A percentile compares a stretch with the other conserved stretches of the same genome.
Conservation (phyloP, 306 rosid species). For the Rosa rugosa region DNA sequence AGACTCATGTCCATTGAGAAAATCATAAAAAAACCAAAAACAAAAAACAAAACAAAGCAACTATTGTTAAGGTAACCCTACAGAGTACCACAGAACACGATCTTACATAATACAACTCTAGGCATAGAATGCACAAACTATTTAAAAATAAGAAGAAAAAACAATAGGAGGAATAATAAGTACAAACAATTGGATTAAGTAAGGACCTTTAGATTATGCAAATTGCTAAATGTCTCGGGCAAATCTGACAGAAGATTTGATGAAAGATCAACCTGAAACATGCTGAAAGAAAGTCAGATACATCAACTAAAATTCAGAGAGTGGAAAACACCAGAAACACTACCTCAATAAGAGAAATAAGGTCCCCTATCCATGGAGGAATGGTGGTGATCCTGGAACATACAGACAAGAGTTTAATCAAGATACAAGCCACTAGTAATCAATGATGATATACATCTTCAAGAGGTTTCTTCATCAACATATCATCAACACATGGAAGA, state of each 20-base stretch:
- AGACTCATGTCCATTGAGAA: neutral
- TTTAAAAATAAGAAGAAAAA: neutral
- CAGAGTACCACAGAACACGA: neutral
- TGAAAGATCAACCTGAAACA: constrained; percentile 70
- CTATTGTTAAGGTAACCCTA: neutral
- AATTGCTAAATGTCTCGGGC: constrained; percentile 70
- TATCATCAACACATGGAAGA: neutral
- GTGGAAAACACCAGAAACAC: neutral
- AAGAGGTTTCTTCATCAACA: neutral
- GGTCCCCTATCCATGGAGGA: constrained; percentile 55
- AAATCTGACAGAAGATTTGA: constrained; percentile 71
- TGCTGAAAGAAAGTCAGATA: constrained; percentile 6
- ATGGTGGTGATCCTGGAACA: constrained; percentile 63
- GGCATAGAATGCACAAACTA: no score
- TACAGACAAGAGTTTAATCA: constrained; percentile 1
- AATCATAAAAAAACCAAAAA: no score
- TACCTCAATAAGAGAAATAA: constrained; percentile 86
- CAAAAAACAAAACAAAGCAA: neutral
- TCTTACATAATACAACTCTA: neutral
- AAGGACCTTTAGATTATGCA: constrained; percentile 71
- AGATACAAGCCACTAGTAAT: neutral
- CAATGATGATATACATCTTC: neutral
- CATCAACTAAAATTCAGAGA: neutral
- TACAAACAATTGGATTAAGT: neutral
- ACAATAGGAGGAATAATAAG: neutral